Conservation (phyloP, 2,329 filamentous ascomycete genomes). For the Exophiala sp. region DNA sequence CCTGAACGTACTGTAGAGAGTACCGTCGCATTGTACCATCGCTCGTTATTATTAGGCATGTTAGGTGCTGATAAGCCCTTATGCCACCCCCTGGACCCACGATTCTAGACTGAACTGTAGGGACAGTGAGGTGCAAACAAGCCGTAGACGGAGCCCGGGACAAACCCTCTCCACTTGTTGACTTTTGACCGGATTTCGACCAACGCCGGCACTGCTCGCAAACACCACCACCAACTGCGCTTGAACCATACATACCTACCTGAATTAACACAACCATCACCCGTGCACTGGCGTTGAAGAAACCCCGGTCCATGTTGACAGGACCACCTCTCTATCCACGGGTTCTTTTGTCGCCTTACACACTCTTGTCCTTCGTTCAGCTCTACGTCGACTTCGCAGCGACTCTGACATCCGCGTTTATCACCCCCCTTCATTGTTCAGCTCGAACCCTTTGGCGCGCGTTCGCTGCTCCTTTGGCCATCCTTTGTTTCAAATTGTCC, state of each 20-base stretch:
- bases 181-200: not conserved
- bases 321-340: slow-evolving; percentile 7
- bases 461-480: not conserved
- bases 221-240: not conserved
- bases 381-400: not conserved
- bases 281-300: not conserved
- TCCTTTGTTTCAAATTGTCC: slow-evolving; percentile 3
- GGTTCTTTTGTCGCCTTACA: not conserved
- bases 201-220: too few relatives aligned
- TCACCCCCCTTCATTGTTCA: slow-evolving; percentile 2
- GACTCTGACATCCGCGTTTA: slow-evolving; percentile 8
- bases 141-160: not conserved
- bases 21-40: too few relatives aligned
- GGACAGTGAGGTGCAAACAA: too few relatives aligned
- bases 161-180: not conserved
- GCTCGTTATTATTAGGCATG: too few relatives aligned
- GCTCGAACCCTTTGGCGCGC: not conserved
- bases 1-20: too few relatives aligned
- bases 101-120: too few relatives aligned
- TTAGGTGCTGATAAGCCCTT: too few relatives aligned
- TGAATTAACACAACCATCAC: not conserved
- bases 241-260: not conserved
- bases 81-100: too few relatives aligned
- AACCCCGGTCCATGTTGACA: not conserved
- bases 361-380: not conserved